A percentile compares a stretch with the other conserved stretches of the same genome.
Evolutionary conservation across 1,139 yeast genomes (phyloP).

Genomic region (Zygoascus sp.): DNA sequence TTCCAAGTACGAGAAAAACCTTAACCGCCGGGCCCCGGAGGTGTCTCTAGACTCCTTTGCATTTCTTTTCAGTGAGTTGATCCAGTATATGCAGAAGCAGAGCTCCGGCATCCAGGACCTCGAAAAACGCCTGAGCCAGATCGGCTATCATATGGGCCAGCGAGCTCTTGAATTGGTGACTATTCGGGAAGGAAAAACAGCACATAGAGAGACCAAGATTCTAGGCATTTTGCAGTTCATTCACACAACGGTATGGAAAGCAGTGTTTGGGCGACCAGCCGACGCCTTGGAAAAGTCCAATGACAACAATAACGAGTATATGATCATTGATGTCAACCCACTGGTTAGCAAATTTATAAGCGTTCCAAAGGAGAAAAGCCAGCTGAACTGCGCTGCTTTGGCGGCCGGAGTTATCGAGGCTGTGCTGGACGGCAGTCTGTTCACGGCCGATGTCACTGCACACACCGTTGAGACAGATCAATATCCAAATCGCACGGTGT

Average conservation of each 20-base stretch:
- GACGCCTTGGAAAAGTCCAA: conserved; percentile 86
- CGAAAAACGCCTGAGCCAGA: conserved; percentile 65
- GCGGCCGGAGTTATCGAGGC: conserved; percentile 93
- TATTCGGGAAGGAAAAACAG: conserved; percentile 60
- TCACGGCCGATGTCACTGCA: conserved; percentile 81
- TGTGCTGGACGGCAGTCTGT: conserved; percentile 72
- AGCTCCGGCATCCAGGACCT: conserved; percentile 72
- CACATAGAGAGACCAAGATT: conserved; percentile 66
- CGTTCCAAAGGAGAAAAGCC: conserved; percentile 75
- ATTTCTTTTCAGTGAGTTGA: conserved; percentile 67
- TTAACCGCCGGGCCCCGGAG: conserved; percentile 60
- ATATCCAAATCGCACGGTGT: conserved; percentile 71
- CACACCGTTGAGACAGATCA: conserved; percentile 71
- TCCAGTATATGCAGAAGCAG: conserved; percentile 59
- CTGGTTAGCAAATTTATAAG: conserved; percentile 69
- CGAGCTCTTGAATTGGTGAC: conserved; percentile 56
- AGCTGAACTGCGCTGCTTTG: conserved; percentile 77
- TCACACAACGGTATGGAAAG: conserved; percentile 76
- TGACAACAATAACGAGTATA: conserved; percentile 71
- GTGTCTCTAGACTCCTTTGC: conserved; percentile 64
- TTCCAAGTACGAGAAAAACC: conserved; percentile 62
- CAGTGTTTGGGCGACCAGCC: conserved; percentile 76
- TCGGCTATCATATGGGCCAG: conserved; percentile 70
- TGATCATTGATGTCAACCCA: conserved; percentile 80
- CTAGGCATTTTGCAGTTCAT: conserved; percentile 80